phyloP scores from a whole-genome alignment of 1,284 basidiomycete species.

The Phellopilus nigrolimitatus region DNA sequence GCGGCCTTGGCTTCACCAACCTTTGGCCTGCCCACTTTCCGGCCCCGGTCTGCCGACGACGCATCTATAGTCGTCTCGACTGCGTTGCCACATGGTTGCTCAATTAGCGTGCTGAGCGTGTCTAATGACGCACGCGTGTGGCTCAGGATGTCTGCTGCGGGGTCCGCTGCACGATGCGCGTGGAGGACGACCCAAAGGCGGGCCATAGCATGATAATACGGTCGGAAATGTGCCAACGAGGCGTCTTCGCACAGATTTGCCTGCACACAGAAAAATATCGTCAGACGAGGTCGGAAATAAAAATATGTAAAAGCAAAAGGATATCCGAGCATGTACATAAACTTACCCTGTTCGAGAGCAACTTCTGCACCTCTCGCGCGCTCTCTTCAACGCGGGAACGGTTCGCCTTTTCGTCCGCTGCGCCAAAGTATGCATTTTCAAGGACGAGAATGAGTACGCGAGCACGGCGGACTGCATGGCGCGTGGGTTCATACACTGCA shows the following conservation, averaged over 20 bases:
- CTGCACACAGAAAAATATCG: too few relatives aligned
- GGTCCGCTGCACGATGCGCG: slow-evolving; percentile 7
- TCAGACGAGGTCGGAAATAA: too few relatives aligned
- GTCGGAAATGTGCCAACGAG: slow-evolving; percentile 3
- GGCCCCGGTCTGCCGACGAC: background rate
- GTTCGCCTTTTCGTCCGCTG: slow-evolving; percentile 25
- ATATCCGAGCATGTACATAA: background rate
- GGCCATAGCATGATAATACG: background rate
- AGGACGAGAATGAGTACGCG: slow-evolving; percentile 48
- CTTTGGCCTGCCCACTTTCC: background rate
- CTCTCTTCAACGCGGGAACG: slow-evolving; percentile 33
- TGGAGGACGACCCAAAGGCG: slow-evolving; percentile 10
- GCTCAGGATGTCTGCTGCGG: background rate
- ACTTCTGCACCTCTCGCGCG: slow-evolving; percentile 33
- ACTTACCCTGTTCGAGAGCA: slow-evolving; percentile 14
- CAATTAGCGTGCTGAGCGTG: background rate
- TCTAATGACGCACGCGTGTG: background rate
- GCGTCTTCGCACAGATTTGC: slow-evolving; percentile 4
- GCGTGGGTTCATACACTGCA: slow-evolving; percentile 40
- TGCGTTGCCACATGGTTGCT: too few relatives aligned
- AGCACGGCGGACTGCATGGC: slow-evolving; percentile 50
- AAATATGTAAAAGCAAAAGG: too few relatives aligned
- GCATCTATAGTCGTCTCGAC: too few relatives aligned
- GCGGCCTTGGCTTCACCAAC: background rate
- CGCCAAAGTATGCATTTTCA: slow-evolving; percentile 45